A percentile compares a stretch with the other conserved stretches of the same genome.
Evolutionary conservation across 441 rosid species (phyloP).

Genomic region (Pelargonium citronellum): DNA sequence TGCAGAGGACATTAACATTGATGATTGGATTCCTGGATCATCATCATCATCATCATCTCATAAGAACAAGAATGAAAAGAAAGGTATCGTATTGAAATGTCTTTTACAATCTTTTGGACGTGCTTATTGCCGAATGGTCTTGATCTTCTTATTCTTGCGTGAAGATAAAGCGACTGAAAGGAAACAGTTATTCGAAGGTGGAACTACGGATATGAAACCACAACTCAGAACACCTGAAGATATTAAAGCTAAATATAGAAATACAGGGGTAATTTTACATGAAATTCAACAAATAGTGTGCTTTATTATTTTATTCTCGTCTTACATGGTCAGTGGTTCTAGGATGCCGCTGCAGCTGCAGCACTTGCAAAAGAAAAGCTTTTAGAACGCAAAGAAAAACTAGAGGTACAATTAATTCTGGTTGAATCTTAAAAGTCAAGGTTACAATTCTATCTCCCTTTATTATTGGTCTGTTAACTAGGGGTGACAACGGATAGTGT

Average conservation of each 20-base stretch:
- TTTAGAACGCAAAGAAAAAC: conserved; percentile 72
- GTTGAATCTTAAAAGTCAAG: not conserved
- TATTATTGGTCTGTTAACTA: not conserved
- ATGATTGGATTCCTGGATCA: conserved; percentile 39
- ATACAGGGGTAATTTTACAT: conserved; percentile 45
- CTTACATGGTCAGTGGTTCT: conserved; percentile 24
- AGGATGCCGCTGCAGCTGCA: conserved; percentile 81
- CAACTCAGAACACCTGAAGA: conserved; percentile 71
- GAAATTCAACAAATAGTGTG: not conserved
- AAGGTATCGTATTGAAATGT: conserved; percentile 32
- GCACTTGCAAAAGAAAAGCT: conserved; percentile 76
- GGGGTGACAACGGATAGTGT: no score
- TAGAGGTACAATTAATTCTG: conserved; percentile 45
- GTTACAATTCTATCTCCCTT: not conserved
- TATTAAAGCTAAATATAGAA: conserved; percentile 77
- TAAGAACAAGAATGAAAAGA: conserved; percentile 36
- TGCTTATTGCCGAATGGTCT: conserved; percentile 13
- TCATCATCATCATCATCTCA: conserved; percentile 17
- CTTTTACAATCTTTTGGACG: not conserved
- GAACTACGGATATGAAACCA: conserved; percentile 50
- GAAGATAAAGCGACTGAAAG: conserved; percentile 50
- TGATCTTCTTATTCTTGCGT: conserved; percentile 24
- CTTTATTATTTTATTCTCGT: conserved; percentile 11
- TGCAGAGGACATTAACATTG: conserved; percentile 75
- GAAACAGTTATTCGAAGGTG: conserved; percentile 65